Percentiles rank a stretch among this genome's conserved stretches.
These are phyloP conservation scores for Neopestalotiopsis sp. DNA, from an alignment of 2,329 filamentous ascomycete genomes.

Conservation along the genomic window DNA sequence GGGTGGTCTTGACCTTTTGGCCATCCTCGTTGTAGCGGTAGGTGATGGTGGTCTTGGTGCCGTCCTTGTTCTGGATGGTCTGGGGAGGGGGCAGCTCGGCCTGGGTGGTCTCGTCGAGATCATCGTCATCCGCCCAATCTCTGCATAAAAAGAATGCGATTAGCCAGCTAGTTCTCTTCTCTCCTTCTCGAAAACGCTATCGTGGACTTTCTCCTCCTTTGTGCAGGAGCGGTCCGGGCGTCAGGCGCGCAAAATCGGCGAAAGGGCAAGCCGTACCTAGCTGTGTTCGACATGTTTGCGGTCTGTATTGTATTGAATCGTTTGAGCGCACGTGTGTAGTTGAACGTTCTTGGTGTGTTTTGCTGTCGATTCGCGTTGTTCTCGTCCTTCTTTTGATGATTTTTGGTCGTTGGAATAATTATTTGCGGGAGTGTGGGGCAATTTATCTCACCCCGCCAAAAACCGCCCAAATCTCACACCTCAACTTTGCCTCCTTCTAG, in stretches of 20 bases:
- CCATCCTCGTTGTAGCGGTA: constrained; percentile 90
- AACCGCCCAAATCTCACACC: background rate
- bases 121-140: constrained; percentile 97
- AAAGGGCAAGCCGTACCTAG: constrained; percentile 16
- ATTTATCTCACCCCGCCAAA: constrained; percentile 9
- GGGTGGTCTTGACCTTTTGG: constrained; percentile 96
- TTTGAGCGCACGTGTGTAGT: background rate
- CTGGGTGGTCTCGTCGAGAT: constrained; percentile 72
- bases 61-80: constrained; percentile 96
- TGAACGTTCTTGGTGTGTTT: background rate
- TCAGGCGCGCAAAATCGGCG: background rate
- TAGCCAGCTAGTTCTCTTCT: background rate
- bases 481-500: constrained; percentile 1
- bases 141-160: constrained; percentile 21
- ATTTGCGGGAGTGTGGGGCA: constrained; percentile 16
- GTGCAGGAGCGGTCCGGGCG: background rate
- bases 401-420: constrained; percentile 16
- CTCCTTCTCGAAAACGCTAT: background rate
- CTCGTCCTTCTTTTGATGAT: background rate
- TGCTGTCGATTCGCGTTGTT: constrained; percentile 6
- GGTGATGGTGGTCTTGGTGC: constrained; percentile 92
- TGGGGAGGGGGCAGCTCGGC: constrained; percentile 80
- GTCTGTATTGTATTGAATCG: background rate
- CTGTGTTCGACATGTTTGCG: constrained; percentile 21
- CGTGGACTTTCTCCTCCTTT: background rate